Evolutionary conservation across 2,329 filamentous ascomycete genomes (phyloP), one percentile per base, ranked within the genome.

Genomic region (Endocalyx cinctus): DNA sequence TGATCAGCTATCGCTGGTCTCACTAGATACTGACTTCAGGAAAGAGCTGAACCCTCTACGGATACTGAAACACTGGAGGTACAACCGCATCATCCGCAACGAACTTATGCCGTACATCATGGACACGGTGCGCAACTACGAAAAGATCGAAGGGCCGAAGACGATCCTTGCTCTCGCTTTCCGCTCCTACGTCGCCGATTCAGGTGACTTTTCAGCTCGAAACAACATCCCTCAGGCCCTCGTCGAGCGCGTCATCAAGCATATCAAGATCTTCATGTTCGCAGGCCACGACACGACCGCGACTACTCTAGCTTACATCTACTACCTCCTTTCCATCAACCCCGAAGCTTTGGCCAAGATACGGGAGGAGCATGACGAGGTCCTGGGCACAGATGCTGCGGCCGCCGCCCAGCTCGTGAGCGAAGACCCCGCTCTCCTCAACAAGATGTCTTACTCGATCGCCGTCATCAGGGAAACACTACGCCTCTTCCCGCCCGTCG

Each of bases 391-490:
- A 0, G 59, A 67, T 26, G 46, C 57, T 7, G 45, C 56, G 5
- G 50, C 51, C 5, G 59, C 60, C 0, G 62, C 60, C 18, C 44
- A 51, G 3, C 50, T 59, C 17, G 57, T 78, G 14, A 50, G 56
- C 20, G 41, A 58, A 3, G 55, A 70, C 17, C 64, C 69, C 1
- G 50, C 60, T 17, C 56, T 69, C 4, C 57, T 78, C 31, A 73
- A 70, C 49, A 57, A 64, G 26, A 58, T 78, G 16, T 59, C 63
- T 1, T 77, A 73, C 47, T 73, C 71, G 4, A 55, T 54, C 5
- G 72, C 70, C 17, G 62, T 74, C 6, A 62, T 74, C 39, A 71
- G 71, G 37, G 74, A 79, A 51, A 62, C 64, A 1, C 57, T 78
- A 4, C 63, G 74, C 5, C 46, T 77, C 20, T 72, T 66, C 42